Evolutionary conservation across 2,329 filamentous ascomycete species (phyloP), one percentile per base, ranked within the genome.

Genomic region (Tolypocladium sp.): DNA sequence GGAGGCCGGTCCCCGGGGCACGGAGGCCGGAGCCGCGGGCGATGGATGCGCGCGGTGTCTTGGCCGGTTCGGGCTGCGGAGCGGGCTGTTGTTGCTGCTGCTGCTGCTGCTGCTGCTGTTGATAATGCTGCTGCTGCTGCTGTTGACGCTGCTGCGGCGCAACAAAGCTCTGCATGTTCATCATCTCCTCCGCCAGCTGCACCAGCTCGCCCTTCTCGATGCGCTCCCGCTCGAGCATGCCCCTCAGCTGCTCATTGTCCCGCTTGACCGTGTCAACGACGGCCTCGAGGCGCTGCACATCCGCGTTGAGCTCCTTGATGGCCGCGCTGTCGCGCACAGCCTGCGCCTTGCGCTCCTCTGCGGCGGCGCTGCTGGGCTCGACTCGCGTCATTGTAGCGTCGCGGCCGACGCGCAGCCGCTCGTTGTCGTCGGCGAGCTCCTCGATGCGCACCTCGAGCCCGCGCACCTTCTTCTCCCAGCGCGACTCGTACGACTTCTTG

Each of bases 171-270:
- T 85, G 80, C 74, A 93, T 85, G 57, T 79, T 78, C 74, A 94
- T 87, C 86, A 94, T 89, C 76, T 94, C 90, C 71, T 94, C 90
- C 1, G 91, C 90, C 6, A 91, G 82, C 59, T 86, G 83, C 41
- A 94, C 90, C 44, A 94, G 78, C 74, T 93, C 90, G 57, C 89
- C 88, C 78, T 94, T 93, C 75, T 94, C 90, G 25, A 91, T 82
- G 8, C 90, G 82, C 74, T 94, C 90, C 61, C 82, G 79, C 70
- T 92, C 86, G 9, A 94, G 79, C 65, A 90, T 81, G 22, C 77
- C 72, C 40, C 87, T 76, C 33, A 92, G 77, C 40, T 83, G 79
- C 38, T 83, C 79, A 63, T 91, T 90, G 66, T 93, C 89, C 5
- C 80, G 77, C 70, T 88, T 85, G 52, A 94, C 79, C 8, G 86